Evolutionary conservation across 805 yeast genomes (phyloP), one percentile per base, ranked within the genome.

Genomic region (Saturnispora kantuleensis): DNA sequence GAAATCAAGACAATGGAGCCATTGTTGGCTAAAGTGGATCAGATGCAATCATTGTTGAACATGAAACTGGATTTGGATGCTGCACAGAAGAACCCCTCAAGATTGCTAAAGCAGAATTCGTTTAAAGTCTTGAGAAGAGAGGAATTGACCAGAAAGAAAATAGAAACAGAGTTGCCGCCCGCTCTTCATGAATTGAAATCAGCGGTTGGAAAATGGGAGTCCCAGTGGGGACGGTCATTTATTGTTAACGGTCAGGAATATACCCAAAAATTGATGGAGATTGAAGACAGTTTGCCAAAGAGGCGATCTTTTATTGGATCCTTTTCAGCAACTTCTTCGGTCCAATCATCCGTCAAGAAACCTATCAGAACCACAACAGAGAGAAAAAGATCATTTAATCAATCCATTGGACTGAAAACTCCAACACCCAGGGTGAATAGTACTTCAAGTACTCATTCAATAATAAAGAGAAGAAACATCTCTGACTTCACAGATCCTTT

Each of bases 41-140:
- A 73, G 38, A 71, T 84, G 50, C 66, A 74, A 37, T 71, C 69
- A 2, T 60, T 88, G 21, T 59, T 78, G 35, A 62, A 67, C 11
- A 94, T 86, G 51, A 83, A 82, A 48, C 51, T 59, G 1, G 74
- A 74, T 39, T 69, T 93, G 33, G 81, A 72, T 32, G 82, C 77
- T 49, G 77, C 93, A 4, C 73, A 83, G 2, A 81, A 77, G 54
- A 93, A 90, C 58, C 79, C 97, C 0, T 78, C 90, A 0, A 71
- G 97, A 49, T 68, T 89, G 36, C 61, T 83, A 38, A 76, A 82
- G 50, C 76, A 84, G 55, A 80, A 83, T 53, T 81, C 88, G 2
- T 89, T 90, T 50, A 81, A 79, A 48, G 81, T 89, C 18, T 65
- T 90, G 47, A 68, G 84, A 46, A 74, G 81, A 46, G 98, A 90